Evolutionary conservation across 192 early-diverging fungal species (phyloP).

Genomic region (Coemansia reversa): DNA sequence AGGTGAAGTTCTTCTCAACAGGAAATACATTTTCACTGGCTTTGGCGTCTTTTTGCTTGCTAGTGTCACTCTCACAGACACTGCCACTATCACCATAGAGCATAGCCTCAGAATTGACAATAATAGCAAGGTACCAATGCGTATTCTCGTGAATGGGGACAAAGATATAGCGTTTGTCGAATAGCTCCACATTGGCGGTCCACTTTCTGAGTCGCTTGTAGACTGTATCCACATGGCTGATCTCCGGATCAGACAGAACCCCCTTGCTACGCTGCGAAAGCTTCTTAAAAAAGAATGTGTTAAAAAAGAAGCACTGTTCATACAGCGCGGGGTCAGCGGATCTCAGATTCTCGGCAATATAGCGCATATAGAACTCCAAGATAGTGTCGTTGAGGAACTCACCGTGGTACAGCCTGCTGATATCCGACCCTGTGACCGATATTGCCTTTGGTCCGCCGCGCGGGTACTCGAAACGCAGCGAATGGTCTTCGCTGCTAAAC

Average conservation of each 20-base stretch:
- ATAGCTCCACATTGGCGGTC: conserved; percentile 75
- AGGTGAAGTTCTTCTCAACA: background rate
- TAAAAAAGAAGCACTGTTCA: conserved; percentile 73
- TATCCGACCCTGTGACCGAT: conserved; percentile 65
- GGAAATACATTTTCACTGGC: too few relatives aligned
- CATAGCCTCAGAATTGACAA: conserved; percentile 67
- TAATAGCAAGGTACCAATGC: conserved; percentile 88
- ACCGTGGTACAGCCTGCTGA: conserved; percentile 60
- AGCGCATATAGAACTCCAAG: conserved; percentile 85
- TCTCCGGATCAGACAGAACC: background rate
- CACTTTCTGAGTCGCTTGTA: conserved; percentile 74
- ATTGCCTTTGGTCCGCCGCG: conserved; percentile 56
- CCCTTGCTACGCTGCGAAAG: conserved; percentile 51
- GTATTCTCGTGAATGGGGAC: conserved; percentile 88
- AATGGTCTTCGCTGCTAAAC: conserved; percentile 19
- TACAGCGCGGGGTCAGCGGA: conserved; percentile 45
- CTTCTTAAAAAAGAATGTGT: conserved; percentile 80
- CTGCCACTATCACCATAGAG: conserved; percentile 5
- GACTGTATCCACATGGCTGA: conserved; percentile 34
- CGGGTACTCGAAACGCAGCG: conserved; percentile 55
- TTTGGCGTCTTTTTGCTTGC: background rate
- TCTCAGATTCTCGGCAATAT: conserved; percentile 48
- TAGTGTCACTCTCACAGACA: background rate
- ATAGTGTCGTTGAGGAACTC: conserved; percentile 89
- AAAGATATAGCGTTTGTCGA: conserved; percentile 73